Evolutionary conservation across 192 early-diverging fungal species (phyloP).

Genomic region (Kappamyces sp.): DNA sequence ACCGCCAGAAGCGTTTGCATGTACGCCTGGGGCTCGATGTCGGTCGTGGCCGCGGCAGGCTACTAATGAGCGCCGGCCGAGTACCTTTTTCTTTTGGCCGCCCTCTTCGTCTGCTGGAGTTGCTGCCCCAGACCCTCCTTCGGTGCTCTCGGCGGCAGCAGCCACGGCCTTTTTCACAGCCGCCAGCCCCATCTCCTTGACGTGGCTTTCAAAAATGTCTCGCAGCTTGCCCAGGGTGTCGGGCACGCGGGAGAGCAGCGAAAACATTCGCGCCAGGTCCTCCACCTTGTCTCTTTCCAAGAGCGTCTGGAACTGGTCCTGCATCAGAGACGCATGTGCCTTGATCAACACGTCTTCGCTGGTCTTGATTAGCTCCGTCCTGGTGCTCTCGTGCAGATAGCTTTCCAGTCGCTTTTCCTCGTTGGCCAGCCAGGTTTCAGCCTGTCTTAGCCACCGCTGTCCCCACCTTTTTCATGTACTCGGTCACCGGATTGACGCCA

Average conservation of each 20-base stretch:
- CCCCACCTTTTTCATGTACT: constrained; percentile 82
- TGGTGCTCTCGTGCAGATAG: constrained; percentile 79
- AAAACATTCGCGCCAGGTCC: constrained; percentile 83
- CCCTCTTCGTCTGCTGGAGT: constrained; percentile 23
- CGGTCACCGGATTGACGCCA: constrained; percentile 79
- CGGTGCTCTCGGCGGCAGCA: constrained; percentile 42
- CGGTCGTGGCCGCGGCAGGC: constrained; percentile 18
- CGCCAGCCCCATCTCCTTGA: constrained; percentile 68
- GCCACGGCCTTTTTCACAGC: constrained; percentile 72
- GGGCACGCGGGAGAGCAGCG: constrained; percentile 68
- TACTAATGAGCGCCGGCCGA: constrained; percentile 18
- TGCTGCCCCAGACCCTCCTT: constrained; percentile 38
- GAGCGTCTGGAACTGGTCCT: constrained; percentile 85
- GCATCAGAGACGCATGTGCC: constrained; percentile 73
- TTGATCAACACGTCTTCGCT: constrained; percentile 85
- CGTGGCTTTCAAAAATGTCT: constrained; percentile 67
- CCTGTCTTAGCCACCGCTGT: constrained; percentile 29
- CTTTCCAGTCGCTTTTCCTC: constrained; percentile 85
- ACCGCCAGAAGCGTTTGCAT: constrained; percentile 81
- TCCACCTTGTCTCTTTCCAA: constrained; percentile 82
- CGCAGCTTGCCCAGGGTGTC: constrained; percentile 78
- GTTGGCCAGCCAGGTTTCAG: constrained; percentile 64
- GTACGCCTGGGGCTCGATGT: constrained; percentile 73
- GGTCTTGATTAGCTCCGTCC: constrained; percentile 68
- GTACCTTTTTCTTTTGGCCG: constrained; percentile 35